These are phyloP conservation scores for Lenwebbia sp. DNA, from an alignment of 345 rosid genomes.

Conservation along the genomic window DNA sequence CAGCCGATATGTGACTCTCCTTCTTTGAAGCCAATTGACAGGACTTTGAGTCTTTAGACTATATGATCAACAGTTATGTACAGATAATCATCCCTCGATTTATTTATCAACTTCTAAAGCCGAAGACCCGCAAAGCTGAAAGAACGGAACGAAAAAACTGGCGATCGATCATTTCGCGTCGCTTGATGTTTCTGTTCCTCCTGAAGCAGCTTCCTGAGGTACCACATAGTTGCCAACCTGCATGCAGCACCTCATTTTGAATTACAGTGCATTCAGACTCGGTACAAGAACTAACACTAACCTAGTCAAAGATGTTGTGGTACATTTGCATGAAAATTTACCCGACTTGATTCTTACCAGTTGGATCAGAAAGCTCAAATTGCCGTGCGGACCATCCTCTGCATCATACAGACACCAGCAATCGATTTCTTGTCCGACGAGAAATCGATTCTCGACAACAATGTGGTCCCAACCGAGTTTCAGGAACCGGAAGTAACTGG, in stretches of 20 bases:
- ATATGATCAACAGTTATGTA: too few species aligned
- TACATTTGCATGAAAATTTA: background rate
- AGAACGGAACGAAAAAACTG: background rate
- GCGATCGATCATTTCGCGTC: background rate
- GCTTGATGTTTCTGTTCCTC: background rate
- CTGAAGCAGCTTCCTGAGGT: background rate
- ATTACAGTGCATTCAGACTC: background rate
- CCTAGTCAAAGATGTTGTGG: background rate
- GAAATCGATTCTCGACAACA: background rate
- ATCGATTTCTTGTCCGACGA: background rate
- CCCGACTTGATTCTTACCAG: background rate
- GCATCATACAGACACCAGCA: background rate
- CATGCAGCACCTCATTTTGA: background rate
- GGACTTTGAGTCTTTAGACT: too few species aligned
- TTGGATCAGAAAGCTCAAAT: background rate
- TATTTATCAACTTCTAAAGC: too few species aligned
- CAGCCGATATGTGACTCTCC: too few species aligned
- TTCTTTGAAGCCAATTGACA: too few species aligned
- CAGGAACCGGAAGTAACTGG: background rate
- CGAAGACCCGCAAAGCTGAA: too few species aligned
- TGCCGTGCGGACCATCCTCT: background rate
- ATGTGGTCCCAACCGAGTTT: background rate
- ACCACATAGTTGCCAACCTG: background rate
- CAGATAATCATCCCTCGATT: too few species aligned
- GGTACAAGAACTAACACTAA: background rate